These are phyloP conservation scores for Flueggea neowawraea DNA, from an alignment of 441 rosid genomes.

Conservation along the genomic window DNA sequence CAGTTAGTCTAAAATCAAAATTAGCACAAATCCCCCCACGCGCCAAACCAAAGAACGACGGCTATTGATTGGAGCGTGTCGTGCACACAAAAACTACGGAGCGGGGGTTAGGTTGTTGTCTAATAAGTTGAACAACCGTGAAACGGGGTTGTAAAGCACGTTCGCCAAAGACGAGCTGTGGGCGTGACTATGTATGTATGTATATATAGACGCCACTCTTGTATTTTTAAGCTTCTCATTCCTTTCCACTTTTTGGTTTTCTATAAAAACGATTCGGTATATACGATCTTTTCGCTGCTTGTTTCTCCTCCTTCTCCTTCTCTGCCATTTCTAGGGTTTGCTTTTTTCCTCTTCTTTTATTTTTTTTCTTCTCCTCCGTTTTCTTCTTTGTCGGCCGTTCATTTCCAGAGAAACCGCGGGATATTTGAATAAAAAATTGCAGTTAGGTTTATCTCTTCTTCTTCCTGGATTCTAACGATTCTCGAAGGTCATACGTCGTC, in stretches of 20 bases:
- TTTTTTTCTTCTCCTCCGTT: background rate
- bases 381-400: background rate
- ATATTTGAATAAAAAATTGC: too few relatives aligned
- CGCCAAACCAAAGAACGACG: background rate
- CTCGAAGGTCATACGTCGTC: too few relatives aligned
- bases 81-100: background rate
- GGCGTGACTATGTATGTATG: conserved; percentile 15
- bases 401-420: too few relatives aligned
- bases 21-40: too few relatives aligned
- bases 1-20: too few relatives aligned
- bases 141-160: conserved; percentile 20
- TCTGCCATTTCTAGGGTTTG: conserved; percentile 22
- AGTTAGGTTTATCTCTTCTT: too few relatives aligned
- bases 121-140: conserved; percentile 26
- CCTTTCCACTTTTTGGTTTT: conserved; percentile 1
- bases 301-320: conserved; percentile 30
- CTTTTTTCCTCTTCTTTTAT: background rate
- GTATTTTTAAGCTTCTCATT: background rate
- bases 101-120: conserved; percentile 1
- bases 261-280: conserved; percentile 11
- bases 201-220: conserved; percentile 17
- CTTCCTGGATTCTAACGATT: too few relatives aligned
- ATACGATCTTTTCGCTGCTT: conserved; percentile 13
- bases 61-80: conserved; percentile 5
- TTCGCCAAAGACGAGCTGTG: conserved; percentile 17